These are phyloP conservation scores for Bipolaris victoriae DNA, from an alignment of 2,329 filamentous ascomycete species.

Conservation along the genomic window DNA sequence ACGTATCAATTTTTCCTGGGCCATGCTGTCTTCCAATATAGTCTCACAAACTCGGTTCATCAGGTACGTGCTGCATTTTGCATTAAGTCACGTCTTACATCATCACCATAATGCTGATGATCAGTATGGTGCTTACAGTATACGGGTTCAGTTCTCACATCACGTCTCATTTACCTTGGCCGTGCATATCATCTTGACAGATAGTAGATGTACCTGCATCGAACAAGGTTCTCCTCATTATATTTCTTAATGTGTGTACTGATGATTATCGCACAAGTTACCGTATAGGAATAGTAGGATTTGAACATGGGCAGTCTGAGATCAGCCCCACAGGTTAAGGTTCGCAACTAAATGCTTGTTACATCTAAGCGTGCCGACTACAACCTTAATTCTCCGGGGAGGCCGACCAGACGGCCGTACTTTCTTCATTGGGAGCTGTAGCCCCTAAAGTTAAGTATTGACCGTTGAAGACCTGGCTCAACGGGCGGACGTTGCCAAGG, in stretches of 20 bases:
- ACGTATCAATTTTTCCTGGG: not conserved
- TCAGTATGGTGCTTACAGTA: not conserved
- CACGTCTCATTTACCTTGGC: too few relatives aligned
- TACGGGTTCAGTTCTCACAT: not conserved
- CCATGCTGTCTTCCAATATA: not conserved
- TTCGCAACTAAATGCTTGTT: not conserved
- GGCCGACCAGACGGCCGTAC: not conserved
- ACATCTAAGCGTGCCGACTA: not conserved
- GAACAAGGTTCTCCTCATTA: not conserved
- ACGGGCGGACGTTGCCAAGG: not conserved
- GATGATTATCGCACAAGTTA: not conserved
- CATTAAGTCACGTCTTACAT: not conserved
- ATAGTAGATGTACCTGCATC: not conserved
- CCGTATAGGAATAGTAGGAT: not conserved
- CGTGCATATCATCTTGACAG: not conserved
- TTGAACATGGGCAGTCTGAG: not conserved
- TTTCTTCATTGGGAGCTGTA: not conserved
- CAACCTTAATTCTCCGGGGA: not conserved
- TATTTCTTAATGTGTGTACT: not conserved
- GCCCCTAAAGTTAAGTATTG: not conserved
- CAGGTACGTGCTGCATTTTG: not conserved
- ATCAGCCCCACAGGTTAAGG: not conserved
- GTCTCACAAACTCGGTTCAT: not conserved
- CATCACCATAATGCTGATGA: not conserved
- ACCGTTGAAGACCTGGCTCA: not conserved